These are phyloP conservation scores for Verticillium nonalfalfae DNA, from an alignment of 2,329 filamentous ascomycete species.

Conservation along the genomic window DNA sequence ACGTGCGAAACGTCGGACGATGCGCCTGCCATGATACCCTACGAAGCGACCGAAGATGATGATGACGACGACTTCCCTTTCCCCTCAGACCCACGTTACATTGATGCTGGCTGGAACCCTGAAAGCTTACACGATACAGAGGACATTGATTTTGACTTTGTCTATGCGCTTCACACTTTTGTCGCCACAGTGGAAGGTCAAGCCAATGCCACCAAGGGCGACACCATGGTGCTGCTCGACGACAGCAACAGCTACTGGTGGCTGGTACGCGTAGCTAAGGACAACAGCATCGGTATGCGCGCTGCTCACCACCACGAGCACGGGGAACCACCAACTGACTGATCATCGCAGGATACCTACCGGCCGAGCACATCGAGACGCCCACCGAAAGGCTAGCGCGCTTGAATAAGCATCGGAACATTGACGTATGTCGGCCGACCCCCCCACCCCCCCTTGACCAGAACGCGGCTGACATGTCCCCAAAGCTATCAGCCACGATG, in stretches of 20 bases:
- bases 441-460: conserved; percentile 21
- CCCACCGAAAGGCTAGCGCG: conserved; percentile 90
- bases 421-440: conserved; percentile 60
- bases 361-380: conserved; percentile 97
- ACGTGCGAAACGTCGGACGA: conserved; percentile 14
- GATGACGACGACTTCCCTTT: conserved; percentile 59
- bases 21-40: conserved; percentile 34
- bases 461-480: conserved; percentile 5
- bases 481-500: conserved; percentile 55
- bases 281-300: conserved; percentile 76
- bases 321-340: conserved; percentile 1
- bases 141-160: conserved; percentile 99
- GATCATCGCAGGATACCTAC: conserved; percentile 69
- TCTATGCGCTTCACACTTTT: conserved; percentile 96
- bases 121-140: conserved; percentile 90
- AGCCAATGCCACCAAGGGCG: conserved; percentile 95
- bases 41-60: conserved; percentile 37
- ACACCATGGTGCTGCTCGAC: conserved; percentile 96
- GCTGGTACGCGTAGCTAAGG: conserved; percentile 94
- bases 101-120: conserved; percentile 68
- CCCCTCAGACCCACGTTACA: conserved; percentile 50
- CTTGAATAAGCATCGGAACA: conserved; percentile 95
- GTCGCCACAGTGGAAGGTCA: conserved; percentile 97
- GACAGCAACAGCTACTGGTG: conserved; percentile 99
- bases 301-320: background rate